These are phyloP conservation scores for Exophiala lecanii-corni DNA, from an alignment of 2,329 filamentous ascomycete species.

Conservation along the genomic window DNA sequence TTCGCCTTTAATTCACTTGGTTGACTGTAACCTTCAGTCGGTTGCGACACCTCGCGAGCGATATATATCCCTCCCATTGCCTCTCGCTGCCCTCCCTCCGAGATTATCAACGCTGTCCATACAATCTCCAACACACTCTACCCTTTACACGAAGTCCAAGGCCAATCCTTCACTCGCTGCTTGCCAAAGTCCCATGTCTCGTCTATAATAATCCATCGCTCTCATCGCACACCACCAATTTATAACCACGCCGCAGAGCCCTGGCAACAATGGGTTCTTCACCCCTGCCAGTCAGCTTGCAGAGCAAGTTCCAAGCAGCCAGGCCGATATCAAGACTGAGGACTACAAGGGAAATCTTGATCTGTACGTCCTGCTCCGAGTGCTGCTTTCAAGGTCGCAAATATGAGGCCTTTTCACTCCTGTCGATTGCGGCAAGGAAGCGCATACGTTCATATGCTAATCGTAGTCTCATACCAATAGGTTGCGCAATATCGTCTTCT, in stretches of 20 bases:
- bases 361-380: slow-evolving; percentile 33
- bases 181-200: slow-evolving; percentile 16
- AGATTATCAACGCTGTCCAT: no score
- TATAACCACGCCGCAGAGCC: slow-evolving; percentile 2
- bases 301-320: slow-evolving; percentile 40
- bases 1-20: no score
- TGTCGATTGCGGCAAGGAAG: background rate
- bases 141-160: no score
- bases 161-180: no score
- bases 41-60: no score
- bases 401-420: background rate
- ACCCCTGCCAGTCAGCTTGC: slow-evolving; percentile 39
- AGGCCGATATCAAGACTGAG: slow-evolving; percentile 31
- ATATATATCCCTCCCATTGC: no score
- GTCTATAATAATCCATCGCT: slow-evolving; percentile 8
- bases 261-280: slow-evolving; percentile 38
- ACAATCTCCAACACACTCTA: no score
- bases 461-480: slow-evolving; percentile 49
- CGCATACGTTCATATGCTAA: no score
- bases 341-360: slow-evolving; percentile 39
- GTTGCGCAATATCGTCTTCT: slow-evolving; percentile 80
- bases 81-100: no score
- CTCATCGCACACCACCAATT: background rate
- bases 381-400: background rate
- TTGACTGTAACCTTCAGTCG: no score